Evolutionary conservation across 208 protist genomes (phyloP).

Genomic region (Wallacemonas sp.): DNA sequence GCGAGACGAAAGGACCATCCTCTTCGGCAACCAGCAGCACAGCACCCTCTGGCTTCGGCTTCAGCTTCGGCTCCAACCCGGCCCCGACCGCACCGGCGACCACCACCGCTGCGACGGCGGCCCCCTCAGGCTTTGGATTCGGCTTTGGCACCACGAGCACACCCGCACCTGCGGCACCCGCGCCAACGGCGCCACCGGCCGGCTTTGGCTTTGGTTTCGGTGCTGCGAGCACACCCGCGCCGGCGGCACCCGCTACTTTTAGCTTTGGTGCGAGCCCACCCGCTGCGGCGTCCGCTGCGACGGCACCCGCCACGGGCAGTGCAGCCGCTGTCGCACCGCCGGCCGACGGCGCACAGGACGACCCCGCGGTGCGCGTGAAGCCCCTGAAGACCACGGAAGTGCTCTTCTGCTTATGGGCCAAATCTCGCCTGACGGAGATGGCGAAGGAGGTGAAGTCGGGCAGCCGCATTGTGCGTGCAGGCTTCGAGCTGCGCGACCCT

Average conservation of each 20-base stretch:
- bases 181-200: not conserved
- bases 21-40: not conserved
- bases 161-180: not conserved
- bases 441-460: constrained; percentile 67
- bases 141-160: constrained; percentile 18
- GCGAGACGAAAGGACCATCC: not conserved
- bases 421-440: constrained; percentile 55
- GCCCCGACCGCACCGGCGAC: not conserved
- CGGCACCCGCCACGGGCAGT: not conserved
- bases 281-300: not conserved
- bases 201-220: constrained; percentile 31
- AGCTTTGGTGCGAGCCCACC: constrained; percentile 6
- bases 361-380: constrained; percentile 18
- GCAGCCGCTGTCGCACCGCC: too few species aligned
- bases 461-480: constrained; percentile 74
- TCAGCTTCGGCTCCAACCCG: constrained; percentile 12
- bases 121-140: constrained; percentile 26
- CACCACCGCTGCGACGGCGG: not conserved
- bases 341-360: not conserved
- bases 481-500: constrained; percentile 39
- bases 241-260: constrained; percentile 28
- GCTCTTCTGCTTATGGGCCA: constrained; percentile 79
- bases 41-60: constrained; percentile 32
- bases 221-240: not conserved
- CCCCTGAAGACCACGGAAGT: constrained; percentile 66